Base-by-base conservation (phyloP, 2,329 filamentous ascomycete species). In the Pyricularia grisea region DNA sequence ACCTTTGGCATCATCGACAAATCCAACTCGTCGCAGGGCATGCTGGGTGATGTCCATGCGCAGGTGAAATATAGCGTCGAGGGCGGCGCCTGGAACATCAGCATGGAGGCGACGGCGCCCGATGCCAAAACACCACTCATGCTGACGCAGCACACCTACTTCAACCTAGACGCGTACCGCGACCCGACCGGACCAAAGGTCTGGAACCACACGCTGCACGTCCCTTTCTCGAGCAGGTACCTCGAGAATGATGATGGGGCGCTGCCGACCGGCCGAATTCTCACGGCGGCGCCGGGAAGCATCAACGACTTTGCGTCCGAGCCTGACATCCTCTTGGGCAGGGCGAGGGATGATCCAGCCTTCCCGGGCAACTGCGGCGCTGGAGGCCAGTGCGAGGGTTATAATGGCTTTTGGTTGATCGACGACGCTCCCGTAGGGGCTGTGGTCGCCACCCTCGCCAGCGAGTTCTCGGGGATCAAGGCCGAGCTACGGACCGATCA, bases 401-500 rank as follows among this genome's bases (percentile, higher is more conserved):
- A 93, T 79, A 92, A 94, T 75, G 88, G 87, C 3, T 83, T 82
- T 74, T 84, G 79, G 75, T 74, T 84, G 66, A 79, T 83, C 50
- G 82, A 84, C 7, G 76, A 78, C 36, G 78, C 77, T 36, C 78
- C 79, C 10, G 72, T 75, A 25, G 74, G 78, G 28, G 79, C 78
- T 33, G 78, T 78, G 2, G 80, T 84, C 6, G 82, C 89, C 17
- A 84, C 83, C 20, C 78, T 92, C 60, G 86, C 86, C 1, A 88
- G 86, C 72, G 81, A 82, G 68, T 88, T 82, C 75, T 89, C 87
- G 0, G 90, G 91, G 12, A 91, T 93, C 77, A 86, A 85, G 75
- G 79, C 92, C 61, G 89, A 92, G 68, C 82, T 93, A 71, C 85
- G 83, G 71, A 90, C 89, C 2, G 89, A 92, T 75, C 90, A 92